Percentiles rank a stretch among this genome's conserved stretches.
Conservation (phyloP, 2,329 filamentous ascomycete species). For the Phoma sp. region DNA sequence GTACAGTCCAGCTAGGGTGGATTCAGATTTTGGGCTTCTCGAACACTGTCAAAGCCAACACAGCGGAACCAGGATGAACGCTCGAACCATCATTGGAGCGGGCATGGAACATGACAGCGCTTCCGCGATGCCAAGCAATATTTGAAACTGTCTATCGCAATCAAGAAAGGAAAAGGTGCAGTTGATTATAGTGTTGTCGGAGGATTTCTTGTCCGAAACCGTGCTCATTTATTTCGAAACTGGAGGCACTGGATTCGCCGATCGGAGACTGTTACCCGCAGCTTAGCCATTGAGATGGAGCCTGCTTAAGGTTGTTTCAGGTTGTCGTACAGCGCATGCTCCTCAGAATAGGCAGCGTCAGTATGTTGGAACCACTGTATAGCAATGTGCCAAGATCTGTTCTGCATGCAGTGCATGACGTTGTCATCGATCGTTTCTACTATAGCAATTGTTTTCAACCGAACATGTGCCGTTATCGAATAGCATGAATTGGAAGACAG, state of each 20-base stretch:
- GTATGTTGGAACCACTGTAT: neutral
- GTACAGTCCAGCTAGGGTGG: neutral
- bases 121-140: slow-evolving; percentile 4
- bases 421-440: neutral
- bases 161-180: slow-evolving; percentile 7
- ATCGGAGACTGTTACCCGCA: slow-evolving; percentile 9
- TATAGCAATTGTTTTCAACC: slow-evolving; percentile 5
- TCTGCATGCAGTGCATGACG: slow-evolving; percentile 3
- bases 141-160: slow-evolving; percentile 17
- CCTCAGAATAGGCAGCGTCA: slow-evolving; percentile 6
- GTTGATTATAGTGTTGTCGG: slow-evolving; percentile 18
- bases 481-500: neutral
- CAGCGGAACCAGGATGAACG: slow-evolving; percentile 1
- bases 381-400: slow-evolving; percentile 7
- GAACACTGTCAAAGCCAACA: slow-evolving; percentile 9
- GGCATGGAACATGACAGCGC: slow-evolving; percentile 1
- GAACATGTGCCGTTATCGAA: neutral
- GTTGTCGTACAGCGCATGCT: slow-evolving; percentile 5
- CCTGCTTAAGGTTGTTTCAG: slow-evolving; percentile 16
- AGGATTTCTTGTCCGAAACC: slow-evolving; percentile 9
- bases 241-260: slow-evolving; percentile 11
- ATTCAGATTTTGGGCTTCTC: slow-evolving; percentile 3
- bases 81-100: slow-evolving; percentile 1
- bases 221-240: slow-evolving; percentile 27
- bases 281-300: slow-evolving; percentile 3